phyloP scores from a whole-genome alignment of 768 basidiomycete genomes.

The Pleurotus tuber-regium region DNA sequence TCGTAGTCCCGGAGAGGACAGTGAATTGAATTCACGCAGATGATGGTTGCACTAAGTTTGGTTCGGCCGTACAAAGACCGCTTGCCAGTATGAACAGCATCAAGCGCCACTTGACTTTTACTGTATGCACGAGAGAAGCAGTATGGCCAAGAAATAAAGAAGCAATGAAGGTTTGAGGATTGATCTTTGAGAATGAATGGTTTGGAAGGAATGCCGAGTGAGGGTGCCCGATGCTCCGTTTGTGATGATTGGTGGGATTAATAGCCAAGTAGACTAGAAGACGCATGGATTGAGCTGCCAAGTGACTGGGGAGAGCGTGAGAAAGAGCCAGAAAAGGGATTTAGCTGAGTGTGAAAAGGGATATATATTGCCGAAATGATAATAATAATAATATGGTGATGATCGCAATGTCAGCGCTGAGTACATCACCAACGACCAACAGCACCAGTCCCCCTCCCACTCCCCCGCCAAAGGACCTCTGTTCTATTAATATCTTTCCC shows the following conservation, averaged over 20 bases:
- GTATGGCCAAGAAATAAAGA: too few relatives aligned
- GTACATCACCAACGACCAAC: background rate
- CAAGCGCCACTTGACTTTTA: too few relatives aligned
- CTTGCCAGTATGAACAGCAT: too few relatives aligned
- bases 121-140: too few relatives aligned
- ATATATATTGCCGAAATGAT: background rate
- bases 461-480: slow-evolving; percentile 4
- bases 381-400: slow-evolving; percentile 1
- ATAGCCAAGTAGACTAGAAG: background rate
- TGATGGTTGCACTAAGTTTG: too few relatives aligned
- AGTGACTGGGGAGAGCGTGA: slow-evolving; percentile 2
- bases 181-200: too few relatives aligned
- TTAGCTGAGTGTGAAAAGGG: background rate
- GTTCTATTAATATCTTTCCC: slow-evolving; percentile 3
- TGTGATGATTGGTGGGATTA: too few relatives aligned
- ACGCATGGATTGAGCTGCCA: background rate
- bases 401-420: slow-evolving; percentile 1
- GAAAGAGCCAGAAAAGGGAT: background rate
- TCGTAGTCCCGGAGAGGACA: too few relatives aligned
- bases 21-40: too few relatives aligned
- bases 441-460: background rate
- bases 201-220: too few relatives aligned
- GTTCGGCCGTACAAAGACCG: background rate
- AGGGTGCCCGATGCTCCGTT: too few relatives aligned
- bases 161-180: too few relatives aligned